phyloP scores from a whole-genome alignment of 129 eudicot species.

The Ambrosia artemisiifolia region DNA sequence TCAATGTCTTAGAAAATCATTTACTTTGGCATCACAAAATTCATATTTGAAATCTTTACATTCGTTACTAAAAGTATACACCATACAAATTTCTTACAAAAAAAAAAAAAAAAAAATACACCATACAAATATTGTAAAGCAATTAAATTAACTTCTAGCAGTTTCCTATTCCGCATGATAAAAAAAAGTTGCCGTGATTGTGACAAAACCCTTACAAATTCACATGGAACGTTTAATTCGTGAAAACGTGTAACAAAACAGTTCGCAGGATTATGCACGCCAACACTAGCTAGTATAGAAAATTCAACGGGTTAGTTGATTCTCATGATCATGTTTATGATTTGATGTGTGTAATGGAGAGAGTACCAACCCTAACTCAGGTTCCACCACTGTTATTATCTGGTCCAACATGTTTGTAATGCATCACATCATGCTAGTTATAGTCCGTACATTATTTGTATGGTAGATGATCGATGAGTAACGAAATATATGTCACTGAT shows the following conservation, averaged over 20 bases:
- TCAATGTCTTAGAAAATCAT: too few species aligned
- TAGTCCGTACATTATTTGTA: background rate
- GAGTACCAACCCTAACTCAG: background rate
- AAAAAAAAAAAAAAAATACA: too few species aligned
- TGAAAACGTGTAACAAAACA: conserved; percentile 19
- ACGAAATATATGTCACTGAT: too few species aligned
- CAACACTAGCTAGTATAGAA: background rate
- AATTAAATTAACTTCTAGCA: conserved; percentile 9
- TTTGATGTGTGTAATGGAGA: background rate
- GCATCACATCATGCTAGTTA: background rate
- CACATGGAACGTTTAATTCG: background rate
- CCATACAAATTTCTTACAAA: too few species aligned
- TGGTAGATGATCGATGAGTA: background rate
- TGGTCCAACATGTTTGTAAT: background rate
- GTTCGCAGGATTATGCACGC: background rate
- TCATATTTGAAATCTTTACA: too few species aligned
- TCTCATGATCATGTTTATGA: background rate
- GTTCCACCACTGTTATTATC: background rate
- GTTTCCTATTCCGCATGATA: conserved; percentile 26
- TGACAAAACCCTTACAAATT: conserved; percentile 24
- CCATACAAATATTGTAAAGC: too few species aligned
- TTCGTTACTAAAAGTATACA: too few species aligned
- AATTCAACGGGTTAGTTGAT: background rate
- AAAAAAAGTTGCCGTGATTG: conserved; percentile 16
- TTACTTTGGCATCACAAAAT: too few species aligned